Evolutionary conservation across 345 rosid genomes (phyloP), one percentile per base, ranked within the genome.

Genomic region (Salix koriyanagi): DNA sequence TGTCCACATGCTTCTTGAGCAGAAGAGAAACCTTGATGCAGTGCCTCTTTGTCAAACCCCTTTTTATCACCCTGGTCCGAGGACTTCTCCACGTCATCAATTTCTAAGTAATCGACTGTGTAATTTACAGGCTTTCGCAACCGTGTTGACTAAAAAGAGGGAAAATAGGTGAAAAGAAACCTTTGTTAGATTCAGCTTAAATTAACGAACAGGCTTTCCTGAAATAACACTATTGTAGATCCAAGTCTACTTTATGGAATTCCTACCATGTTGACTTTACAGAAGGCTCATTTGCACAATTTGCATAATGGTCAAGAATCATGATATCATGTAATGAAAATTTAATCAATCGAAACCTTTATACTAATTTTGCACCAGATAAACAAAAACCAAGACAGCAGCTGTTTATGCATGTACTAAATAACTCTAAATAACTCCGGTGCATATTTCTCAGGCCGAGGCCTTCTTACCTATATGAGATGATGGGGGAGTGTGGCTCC

Each of bases 91-190:
- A 41, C 67, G 44, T 85, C 91, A 71, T 88, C 89, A 75, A 77
- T 81, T 75, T 89, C 96, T 21, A 62, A 39, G 69, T 83, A 85
- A 67, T 85, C 65, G 19, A 66, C 32, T 44, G 48, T 50, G 77
- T 93, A 95, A 72, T 64, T 78, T 76, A 87, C 92, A 71, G 87
- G 82, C 75, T 90, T 93, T 79, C 89, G 80, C 36, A 87, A 77
- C 58, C 97, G 91, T 36, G 74, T 80, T 76, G 98, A 94, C 98
- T 94, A 65, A 73, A 83, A 32, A 76, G 28, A 83, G 25, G 39
- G 74, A 44, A 52, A 83, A 56, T 12, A 42, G 37, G 32, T 30
- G 54, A 62, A 54, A 41, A 54, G 44, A 14, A 18, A 79, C 4
- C 14, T 36, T 69, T 19, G 25, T 25, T 65, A 62, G 6, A 2